A percentile compares a stretch with the other conserved stretches of the same genome.
phyloP scores from a whole-genome alignment of 1,284 basidiomycete species.

The Filobasidium uniguttulatum region DNA sequence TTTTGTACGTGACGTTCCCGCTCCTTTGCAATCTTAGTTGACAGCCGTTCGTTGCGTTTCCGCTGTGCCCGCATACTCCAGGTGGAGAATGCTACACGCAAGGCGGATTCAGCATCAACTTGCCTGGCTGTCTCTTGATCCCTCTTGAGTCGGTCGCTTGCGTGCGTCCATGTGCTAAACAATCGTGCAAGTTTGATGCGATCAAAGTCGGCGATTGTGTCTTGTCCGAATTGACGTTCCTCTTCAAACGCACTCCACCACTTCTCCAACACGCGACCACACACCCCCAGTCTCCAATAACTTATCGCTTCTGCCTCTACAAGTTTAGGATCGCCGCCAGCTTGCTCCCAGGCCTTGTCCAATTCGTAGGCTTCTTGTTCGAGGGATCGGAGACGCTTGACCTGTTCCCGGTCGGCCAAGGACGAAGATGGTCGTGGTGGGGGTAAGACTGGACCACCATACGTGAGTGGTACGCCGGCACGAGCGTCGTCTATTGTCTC shows the following conservation, averaged over 20 bases:
- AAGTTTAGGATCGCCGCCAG: not conserved
- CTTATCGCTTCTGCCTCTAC: not conserved
- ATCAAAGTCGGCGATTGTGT: not conserved
- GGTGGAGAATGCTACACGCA: no score
- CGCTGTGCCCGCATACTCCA: not conserved
- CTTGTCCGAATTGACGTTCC: not conserved
- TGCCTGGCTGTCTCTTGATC: not conserved
- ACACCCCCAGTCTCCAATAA: not conserved
- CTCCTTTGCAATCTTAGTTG: not conserved
- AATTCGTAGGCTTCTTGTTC: not conserved
- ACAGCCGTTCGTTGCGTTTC: not conserved
- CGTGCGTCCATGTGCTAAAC: conserved; percentile 7
- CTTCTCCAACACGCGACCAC: not conserved
- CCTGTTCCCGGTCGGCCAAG: not conserved
- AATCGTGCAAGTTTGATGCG: conserved; percentile 5
- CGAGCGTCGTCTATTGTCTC: not conserved
- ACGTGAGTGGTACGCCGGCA: not conserved
- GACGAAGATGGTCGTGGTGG: not conserved
- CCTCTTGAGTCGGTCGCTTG: not conserved
- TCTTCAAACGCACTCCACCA: not conserved
- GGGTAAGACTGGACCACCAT: not conserved
- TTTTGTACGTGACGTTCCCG: not conserved
- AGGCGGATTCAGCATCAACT: not conserved
- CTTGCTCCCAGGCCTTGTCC: not conserved
- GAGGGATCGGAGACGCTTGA: not conserved